Evolutionary conservation across 192 early-diverging fungal genomes (phyloP).

Genomic region (Umbelopsis sp.): DNA sequence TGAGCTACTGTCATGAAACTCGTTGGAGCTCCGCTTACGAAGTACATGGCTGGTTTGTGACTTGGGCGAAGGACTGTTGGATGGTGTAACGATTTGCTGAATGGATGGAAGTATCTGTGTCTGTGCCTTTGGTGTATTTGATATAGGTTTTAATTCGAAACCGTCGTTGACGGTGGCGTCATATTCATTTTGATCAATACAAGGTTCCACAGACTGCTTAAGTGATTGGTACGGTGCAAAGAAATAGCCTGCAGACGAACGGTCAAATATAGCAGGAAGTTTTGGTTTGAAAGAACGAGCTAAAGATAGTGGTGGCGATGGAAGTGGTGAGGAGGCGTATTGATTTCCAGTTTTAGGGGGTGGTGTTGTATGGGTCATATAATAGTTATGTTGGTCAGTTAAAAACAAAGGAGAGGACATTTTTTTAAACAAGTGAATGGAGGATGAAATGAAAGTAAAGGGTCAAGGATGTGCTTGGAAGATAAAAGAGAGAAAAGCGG

Average conservation of each 20-base stretch:
- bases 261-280: background rate
- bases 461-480: conserved; percentile 5
- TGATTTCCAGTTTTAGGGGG: background rate
- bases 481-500: background rate
- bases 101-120: conserved; percentile 6
- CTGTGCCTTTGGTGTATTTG: background rate
- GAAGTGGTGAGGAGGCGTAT: conserved; percentile 9
- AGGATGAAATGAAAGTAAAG: conserved; percentile 25
- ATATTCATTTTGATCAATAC: background rate
- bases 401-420: conserved; percentile 11
- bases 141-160: background rate
- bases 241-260: background rate
- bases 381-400: background rate
- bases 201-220: background rate
- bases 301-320: conserved; percentile 13
- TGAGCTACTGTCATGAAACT: conserved; percentile 7
- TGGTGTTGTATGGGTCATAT: background rate
- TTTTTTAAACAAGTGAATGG: background rate
- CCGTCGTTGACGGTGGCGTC: background rate
- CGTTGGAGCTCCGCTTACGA: background rate
- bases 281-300: conserved; percentile 13
- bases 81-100: conserved; percentile 23
- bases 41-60: background rate
- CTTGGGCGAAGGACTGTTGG: conserved; percentile 22
- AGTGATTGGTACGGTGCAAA: background rate